phyloP scores from a whole-genome alignment of 1,139 yeast species.

The Pichiaceae sp. region DNA sequence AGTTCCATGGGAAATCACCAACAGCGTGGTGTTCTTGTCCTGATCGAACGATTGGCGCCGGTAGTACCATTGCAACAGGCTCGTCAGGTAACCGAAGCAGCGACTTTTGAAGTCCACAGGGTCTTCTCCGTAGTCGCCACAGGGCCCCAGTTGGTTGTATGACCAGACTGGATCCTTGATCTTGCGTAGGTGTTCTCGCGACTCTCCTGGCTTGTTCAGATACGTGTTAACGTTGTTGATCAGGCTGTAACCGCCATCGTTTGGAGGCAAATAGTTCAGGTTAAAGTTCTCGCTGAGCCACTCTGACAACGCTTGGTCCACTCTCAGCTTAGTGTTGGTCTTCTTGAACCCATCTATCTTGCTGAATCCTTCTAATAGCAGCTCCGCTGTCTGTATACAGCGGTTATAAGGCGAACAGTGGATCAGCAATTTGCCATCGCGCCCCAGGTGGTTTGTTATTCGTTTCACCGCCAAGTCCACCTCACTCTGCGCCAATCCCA shows the following conservation, averaged over 20 bases:
- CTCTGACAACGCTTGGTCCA: slow-evolving; percentile 31
- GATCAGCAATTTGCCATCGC: slow-evolving; percentile 14
- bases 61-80: slow-evolving; percentile 33
- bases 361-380: slow-evolving; percentile 15
- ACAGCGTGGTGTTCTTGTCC: slow-evolving; percentile 18
- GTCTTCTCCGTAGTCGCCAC: slow-evolving; percentile 28
- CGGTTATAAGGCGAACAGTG: slow-evolving; percentile 79
- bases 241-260: slow-evolving; percentile 31
- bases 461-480: slow-evolving; percentile 20
- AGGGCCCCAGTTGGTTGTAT: slow-evolving; percentile 23
- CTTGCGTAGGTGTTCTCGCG: slow-evolving; percentile 11
- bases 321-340: slow-evolving; percentile 16
- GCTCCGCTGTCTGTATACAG: slow-evolving; percentile 75
- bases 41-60: slow-evolving; percentile 13
- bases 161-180: slow-evolving; percentile 23
- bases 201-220: slow-evolving; percentile 12
- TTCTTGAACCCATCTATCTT: slow-evolving; percentile 1
- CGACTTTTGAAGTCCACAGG: slow-evolving; percentile 25
- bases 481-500: slow-evolving; percentile 14
- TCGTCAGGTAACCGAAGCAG: slow-evolving; percentile 35
- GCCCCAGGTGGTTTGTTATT: slow-evolving; percentile 13
- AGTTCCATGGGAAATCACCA: slow-evolving; percentile 26
- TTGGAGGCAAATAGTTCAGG: slow-evolving; percentile 29
- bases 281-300: slow-evolving; percentile 31
- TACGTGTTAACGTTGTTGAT: slow-evolving; percentile 28